phyloP scores from a whole-genome alignment of 495 filamentous ascomycete species.

The Apiosordaria backusii region DNA sequence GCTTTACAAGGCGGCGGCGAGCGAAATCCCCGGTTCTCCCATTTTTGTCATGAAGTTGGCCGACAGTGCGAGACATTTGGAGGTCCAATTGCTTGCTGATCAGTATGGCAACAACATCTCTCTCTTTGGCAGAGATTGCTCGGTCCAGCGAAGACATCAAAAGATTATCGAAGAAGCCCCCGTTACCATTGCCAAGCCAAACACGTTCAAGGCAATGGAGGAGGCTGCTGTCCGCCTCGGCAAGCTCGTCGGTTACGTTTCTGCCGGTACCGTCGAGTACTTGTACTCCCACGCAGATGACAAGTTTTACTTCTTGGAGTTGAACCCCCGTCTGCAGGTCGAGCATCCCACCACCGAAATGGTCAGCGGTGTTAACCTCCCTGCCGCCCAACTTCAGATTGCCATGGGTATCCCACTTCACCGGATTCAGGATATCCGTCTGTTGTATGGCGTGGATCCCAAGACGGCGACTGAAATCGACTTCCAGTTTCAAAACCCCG shows the following conservation, averaged over 20 bases:
- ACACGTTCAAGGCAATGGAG: conserved; percentile 94
- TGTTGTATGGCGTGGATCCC: conserved; percentile 95
- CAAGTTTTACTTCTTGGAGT: conserved; percentile 83
- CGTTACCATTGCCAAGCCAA: conserved; percentile 85
- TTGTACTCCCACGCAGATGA: conserved; percentile 97
- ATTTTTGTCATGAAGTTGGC: conserved; percentile 99
- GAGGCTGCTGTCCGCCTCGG: conserved; percentile 92
- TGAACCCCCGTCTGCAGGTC: conserved; percentile 11
- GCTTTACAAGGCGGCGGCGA: conserved; percentile 91
- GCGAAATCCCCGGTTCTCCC: conserved; percentile 97
- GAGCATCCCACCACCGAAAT: conserved; percentile 96
- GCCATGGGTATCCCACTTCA: conserved; percentile 98
- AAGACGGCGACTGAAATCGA: conserved; percentile 83
- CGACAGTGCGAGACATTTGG: conserved; percentile 91
- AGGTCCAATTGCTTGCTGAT: conserved; percentile 95
- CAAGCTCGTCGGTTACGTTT: conserved; percentile 94
- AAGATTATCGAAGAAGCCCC: conserved; percentile 99
- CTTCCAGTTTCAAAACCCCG: conserved; percentile 89
- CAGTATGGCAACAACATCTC: conserved; percentile 99
- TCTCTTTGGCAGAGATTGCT: conserved; percentile 97
- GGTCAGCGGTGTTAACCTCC: conserved; percentile 96
- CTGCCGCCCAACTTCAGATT: conserved; percentile 95
- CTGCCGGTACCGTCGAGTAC: conserved; percentile 97
- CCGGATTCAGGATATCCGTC: conserved; percentile 90
- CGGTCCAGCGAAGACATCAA: conserved; percentile 96